These are phyloP conservation scores for Coelastrella sp. DNA, from an alignment of 139 green algal genomes.

Conservation along the genomic window DNA sequence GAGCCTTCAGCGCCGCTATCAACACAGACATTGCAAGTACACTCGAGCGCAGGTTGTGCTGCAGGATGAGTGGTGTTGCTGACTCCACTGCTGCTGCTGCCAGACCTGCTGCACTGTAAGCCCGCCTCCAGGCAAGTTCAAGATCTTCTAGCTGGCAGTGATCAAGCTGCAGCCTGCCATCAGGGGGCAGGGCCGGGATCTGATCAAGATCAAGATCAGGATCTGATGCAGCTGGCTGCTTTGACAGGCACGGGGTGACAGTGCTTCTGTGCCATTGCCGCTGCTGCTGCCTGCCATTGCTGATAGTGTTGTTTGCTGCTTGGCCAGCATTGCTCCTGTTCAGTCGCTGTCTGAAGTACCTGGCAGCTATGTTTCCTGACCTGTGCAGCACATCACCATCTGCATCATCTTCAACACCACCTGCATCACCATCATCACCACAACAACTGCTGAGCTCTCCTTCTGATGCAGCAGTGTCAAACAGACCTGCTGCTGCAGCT, in stretches of 20 bases:
- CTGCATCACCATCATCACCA: background rate
- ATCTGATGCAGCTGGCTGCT: background rate
- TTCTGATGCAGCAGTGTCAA: slow-evolving; percentile 2
- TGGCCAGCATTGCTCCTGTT: no score
- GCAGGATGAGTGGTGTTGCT: slow-evolving; percentile 68
- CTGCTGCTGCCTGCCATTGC: background rate
- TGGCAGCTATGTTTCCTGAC: no score
- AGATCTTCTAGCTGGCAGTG: slow-evolving; percentile 51
- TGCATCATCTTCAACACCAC: background rate
- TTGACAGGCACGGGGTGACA: no score
- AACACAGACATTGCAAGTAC: slow-evolving; percentile 36
- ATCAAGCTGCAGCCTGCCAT: slow-evolving; percentile 44
- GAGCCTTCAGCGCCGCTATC: slow-evolving; percentile 56
- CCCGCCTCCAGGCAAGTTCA: slow-evolving; percentile 51
- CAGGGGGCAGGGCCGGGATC: background rate
- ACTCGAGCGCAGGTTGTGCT: background rate
- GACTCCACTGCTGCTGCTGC: slow-evolving; percentile 67
- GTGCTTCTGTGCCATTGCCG: background rate
- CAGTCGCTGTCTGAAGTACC: slow-evolving; percentile 49
- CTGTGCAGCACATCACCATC: background rate
- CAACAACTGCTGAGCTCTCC: background rate
- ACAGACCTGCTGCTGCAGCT: slow-evolving; percentile 14
- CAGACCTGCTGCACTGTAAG: slow-evolving; percentile 66
- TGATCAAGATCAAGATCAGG: background rate
- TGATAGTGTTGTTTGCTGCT: no score